Percentiles rank a stretch among this genome's conserved stretches.
phyloP scores from a whole-genome alignment of 768 basidiomycete species.

The Auriculariales sp. region DNA sequence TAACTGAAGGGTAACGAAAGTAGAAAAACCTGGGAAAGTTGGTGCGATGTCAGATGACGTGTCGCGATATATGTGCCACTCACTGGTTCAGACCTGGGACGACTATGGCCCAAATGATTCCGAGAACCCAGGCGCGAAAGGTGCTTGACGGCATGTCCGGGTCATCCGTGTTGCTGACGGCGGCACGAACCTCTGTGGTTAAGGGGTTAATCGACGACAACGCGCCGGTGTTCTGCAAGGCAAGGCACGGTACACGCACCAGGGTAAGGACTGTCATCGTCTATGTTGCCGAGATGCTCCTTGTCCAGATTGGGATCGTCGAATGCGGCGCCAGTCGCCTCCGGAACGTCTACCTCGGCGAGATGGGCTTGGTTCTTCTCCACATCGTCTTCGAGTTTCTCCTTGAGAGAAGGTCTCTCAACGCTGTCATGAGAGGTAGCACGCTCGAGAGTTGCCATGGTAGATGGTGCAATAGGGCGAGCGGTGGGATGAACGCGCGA shows the following conservation, averaged over 20 bases:
- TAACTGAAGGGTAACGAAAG: slow-evolving; percentile 29
- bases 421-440: too few relatives aligned
- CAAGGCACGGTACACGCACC: slow-evolving; percentile 54
- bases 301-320: neutral
- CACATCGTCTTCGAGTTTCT: too few relatives aligned
- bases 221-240: neutral
- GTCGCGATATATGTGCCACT: neutral
- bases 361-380: neutral
- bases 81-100: slow-evolving; percentile 39
- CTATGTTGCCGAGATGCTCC: neutral
- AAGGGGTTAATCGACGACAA: neutral
- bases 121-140: slow-evolving; percentile 45
- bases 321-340: neutral
- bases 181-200: slow-evolving; percentile 76
- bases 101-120: slow-evolving; percentile 19
- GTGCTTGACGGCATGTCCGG: slow-evolving; percentile 68
- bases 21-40: slow-evolving; percentile 23
- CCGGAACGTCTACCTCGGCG: neutral
- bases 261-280: slow-evolving; percentile 33
- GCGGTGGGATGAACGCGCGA: too few relatives aligned
- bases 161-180: slow-evolving; percentile 70
- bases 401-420: too few relatives aligned
- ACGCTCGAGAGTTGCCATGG: too few relatives aligned
- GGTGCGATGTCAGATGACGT: neutral
- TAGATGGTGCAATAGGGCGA: too few relatives aligned